A percentile compares a stretch with the other conserved stretches of the same genome.
Conservation (phyloP, 108 stramenopile genomes). For the Aurantiochytrium sp. region DNA sequence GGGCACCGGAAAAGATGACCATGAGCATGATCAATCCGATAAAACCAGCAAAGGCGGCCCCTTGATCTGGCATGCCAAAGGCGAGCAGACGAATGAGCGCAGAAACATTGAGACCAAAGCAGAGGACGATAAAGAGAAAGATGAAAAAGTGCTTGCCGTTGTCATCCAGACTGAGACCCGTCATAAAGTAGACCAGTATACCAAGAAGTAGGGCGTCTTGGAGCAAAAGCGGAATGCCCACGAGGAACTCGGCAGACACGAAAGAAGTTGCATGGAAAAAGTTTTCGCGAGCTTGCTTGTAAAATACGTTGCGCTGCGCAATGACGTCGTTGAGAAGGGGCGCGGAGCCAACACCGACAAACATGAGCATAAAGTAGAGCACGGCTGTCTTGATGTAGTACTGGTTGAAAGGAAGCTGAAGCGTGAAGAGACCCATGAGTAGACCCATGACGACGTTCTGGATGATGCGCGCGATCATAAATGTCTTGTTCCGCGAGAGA, state of each 20-base stretch:
- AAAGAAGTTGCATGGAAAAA: slow-evolving; percentile 66
- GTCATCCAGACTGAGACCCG: not conserved
- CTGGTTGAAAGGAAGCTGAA: not conserved
- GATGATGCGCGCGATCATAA: slow-evolving; percentile 41
- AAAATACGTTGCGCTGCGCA: slow-evolving; percentile 59
- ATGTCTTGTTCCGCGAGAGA: slow-evolving; percentile 53
- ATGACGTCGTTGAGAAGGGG: slow-evolving; percentile 61
- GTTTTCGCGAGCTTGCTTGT: slow-evolving; percentile 72
- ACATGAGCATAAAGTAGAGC: slow-evolving; percentile 43
- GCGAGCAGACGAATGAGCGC: not conserved
- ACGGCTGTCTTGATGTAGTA: slow-evolving; percentile 23
- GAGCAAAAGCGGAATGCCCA: not conserved
- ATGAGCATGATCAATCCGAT: not conserved
- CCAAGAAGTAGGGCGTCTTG: slow-evolving; percentile 28
- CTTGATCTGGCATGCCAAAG: not conserved
- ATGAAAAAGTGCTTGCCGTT: slow-evolving; percentile 30
- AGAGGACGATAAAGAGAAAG: slow-evolving; percentile 37
- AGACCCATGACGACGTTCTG: slow-evolving; percentile 56
- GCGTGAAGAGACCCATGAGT: slow-evolving; percentile 36
- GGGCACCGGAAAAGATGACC: not conserved
- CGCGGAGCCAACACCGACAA: slow-evolving; percentile 56
- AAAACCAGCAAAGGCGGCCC: not conserved
- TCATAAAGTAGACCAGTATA: slow-evolving; percentile 39
- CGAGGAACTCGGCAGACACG: not conserved
- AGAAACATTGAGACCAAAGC: slow-evolving; percentile 32